phyloP scores from a whole-genome alignment of 2,329 filamentous ascomycete genomes.

The Anthostomella pinea region DNA sequence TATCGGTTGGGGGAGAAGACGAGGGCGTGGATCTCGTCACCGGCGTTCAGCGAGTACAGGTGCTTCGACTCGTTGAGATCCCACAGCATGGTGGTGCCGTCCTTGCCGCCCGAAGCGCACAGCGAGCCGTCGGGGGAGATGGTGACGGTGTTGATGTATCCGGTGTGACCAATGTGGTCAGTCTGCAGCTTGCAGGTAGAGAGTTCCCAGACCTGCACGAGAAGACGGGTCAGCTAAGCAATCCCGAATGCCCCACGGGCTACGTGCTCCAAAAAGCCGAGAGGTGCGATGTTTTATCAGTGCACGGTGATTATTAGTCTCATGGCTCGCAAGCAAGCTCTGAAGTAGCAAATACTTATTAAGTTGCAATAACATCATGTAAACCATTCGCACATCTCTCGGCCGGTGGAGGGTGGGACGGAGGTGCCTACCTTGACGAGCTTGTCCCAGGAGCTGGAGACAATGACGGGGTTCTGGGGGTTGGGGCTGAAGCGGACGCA shows the following conservation, averaged over 20 bases:
- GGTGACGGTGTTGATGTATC: slow-evolving; percentile 99
- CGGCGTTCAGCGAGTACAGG: slow-evolving; percentile 98
- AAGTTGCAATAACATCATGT: slow-evolving; percentile 89
- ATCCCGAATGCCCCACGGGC: slow-evolving; percentile 1
- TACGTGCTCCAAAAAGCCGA: slow-evolving; percentile 6
- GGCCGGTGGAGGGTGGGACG: slow-evolving; percentile 7
- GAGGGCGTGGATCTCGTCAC: slow-evolving; percentile 99
- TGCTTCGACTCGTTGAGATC: slow-evolving; percentile 99
- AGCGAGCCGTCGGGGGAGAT: slow-evolving; percentile 99
- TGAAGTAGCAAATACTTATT: slow-evolving; percentile 99
- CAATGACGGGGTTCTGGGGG: slow-evolving; percentile 99
- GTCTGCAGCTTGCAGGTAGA: slow-evolving; percentile 99
- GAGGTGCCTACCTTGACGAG: slow-evolving; percentile 90
- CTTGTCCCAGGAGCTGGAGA: slow-evolving; percentile 99
- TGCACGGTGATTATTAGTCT: slow-evolving; percentile 93
- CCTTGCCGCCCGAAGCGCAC: slow-evolving; percentile 98
- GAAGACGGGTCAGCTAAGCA: slow-evolving; percentile 26
- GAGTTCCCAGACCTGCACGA: slow-evolving; percentile 97
- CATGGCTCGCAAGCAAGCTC: slow-evolving; percentile 85
- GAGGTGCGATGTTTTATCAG: slow-evolving; percentile 57
- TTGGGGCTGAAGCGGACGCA: slow-evolving; percentile 99
- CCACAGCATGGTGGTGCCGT: slow-evolving; percentile 99
- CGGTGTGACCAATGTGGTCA: slow-evolving; percentile 99
- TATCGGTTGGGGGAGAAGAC: slow-evolving; percentile 99
- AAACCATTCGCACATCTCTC: slow-evolving; percentile 33